phyloP scores from a whole-genome alignment of 2,329 filamentous ascomycete genomes.

The Aspergillus terreus region DNA sequence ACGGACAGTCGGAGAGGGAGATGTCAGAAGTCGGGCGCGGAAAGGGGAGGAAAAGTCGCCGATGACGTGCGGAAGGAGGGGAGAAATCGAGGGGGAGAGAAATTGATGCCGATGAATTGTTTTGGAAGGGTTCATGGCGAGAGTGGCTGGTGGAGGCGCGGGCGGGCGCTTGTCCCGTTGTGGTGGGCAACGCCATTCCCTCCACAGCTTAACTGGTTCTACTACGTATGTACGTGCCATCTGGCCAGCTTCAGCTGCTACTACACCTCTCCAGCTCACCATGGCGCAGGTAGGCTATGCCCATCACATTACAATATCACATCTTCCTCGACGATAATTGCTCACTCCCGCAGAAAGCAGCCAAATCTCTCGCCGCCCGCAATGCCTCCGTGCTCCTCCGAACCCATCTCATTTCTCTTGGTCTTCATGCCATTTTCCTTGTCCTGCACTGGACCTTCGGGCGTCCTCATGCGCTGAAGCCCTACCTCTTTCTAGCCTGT shows the following conservation, averaged over 20 bases:
- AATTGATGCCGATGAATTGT: conserved; percentile 13
- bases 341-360: conserved; percentile 41
- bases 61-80: conserved; percentile 6
- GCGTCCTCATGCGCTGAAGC: conserved; percentile 57
- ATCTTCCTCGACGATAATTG: no score
- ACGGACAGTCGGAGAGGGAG: not conserved
- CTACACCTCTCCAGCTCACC: not conserved
- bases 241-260: not conserved
- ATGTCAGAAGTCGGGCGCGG: conserved; percentile 1
- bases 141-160: conserved; percentile 21
- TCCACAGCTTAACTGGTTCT: conserved; percentile 1
- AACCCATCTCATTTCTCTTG: conserved; percentile 72
- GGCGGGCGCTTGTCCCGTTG: conserved; percentile 22
- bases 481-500: conserved; percentile 68
- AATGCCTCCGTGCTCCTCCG: conserved; percentile 75
- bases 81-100: not conserved
- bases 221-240: not conserved
- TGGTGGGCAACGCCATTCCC: conserved; percentile 29
- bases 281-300: conserved; percentile 24
- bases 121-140: conserved; percentile 7
- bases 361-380: conserved; percentile 65
- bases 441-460: conserved; percentile 63
- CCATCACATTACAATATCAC: no score
- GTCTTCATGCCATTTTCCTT: conserved; percentile 71
- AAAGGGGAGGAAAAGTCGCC: conserved; percentile 1